Percentiles rank a stretch among this genome's conserved stretches.
Conservation (phyloP, 2,329 filamentous ascomycete genomes). For the Hymenoscyphus scutula region DNA sequence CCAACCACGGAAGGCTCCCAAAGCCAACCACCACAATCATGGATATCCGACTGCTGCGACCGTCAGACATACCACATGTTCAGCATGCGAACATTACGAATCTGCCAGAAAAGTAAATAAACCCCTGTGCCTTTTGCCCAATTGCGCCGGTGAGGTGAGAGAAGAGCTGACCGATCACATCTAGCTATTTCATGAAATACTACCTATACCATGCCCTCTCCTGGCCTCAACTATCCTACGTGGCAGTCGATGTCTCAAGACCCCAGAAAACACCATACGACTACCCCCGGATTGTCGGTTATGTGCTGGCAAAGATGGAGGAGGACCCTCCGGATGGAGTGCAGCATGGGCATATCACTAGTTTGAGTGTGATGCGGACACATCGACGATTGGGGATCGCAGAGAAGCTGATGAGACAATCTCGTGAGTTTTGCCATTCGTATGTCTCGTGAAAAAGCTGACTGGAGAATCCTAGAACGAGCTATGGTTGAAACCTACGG, state of each 20-base stretch:
- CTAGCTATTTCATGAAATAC: conserved; percentile 95
- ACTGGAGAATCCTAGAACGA: conserved; percentile 56
- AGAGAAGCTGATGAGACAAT: conserved; percentile 96
- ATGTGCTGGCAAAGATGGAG: conserved; percentile 99
- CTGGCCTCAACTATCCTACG: conserved; percentile 96
- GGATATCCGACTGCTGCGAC: conserved; percentile 85
- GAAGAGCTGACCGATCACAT: conserved; percentile 1
- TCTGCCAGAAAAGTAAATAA: conserved; percentile 77
- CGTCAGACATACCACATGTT: conserved; percentile 84
- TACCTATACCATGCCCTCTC: conserved; percentile 98
- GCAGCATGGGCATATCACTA: conserved; percentile 94
- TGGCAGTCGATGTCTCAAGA: conserved; percentile 87
- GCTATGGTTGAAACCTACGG: conserved; percentile 96
- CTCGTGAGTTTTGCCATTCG: conserved; percentile 60
- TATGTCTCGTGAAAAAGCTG: not conserved
- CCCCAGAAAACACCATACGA: conserved; percentile 76
- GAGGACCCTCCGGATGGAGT: conserved; percentile 91
- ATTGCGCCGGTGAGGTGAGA: conserved; percentile 2
- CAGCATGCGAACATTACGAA: conserved; percentile 99
- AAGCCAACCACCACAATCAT: conserved; percentile 49
- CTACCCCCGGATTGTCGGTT: conserved; percentile 96
- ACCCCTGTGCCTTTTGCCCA: not conserved
- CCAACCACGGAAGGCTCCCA: not conserved
- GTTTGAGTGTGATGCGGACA: conserved; percentile 92
- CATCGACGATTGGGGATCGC: conserved; percentile 88